Conservation (phyloP, 78 protist species). For the Creolimax fragrantissima region DNA sequence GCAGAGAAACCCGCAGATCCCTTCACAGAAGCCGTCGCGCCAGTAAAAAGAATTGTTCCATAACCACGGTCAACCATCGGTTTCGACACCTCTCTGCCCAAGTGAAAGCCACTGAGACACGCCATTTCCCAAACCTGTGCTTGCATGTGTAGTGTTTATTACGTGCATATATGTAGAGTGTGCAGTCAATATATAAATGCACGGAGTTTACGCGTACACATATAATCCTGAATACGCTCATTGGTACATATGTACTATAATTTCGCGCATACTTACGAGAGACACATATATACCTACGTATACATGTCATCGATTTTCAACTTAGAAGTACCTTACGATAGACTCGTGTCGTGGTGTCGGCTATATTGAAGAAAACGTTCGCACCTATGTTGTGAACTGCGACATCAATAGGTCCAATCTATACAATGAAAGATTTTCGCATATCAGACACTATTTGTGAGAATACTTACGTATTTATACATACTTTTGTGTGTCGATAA, state of each 20-base stretch:
- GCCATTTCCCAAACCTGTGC: conserved; percentile 29
- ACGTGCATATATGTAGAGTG: neutral
- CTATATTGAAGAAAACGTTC: neutral
- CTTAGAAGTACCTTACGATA: neutral
- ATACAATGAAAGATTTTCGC: too few species aligned
- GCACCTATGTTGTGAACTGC: conserved; percentile 27
- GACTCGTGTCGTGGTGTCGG: neutral
- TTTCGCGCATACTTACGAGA: too few species aligned
- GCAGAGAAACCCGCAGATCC: neutral
- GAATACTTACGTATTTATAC: too few species aligned
- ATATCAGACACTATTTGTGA: too few species aligned
- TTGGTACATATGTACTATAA: neutral
- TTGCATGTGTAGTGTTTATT: neutral
- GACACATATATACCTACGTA: too few species aligned
- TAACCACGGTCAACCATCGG: neutral
- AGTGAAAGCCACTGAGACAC: conserved; percentile 7
- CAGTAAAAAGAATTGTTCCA: conserved; percentile 15
- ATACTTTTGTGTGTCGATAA: too few species aligned
- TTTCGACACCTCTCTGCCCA: neutral
- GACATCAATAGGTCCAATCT: conserved; percentile 17
- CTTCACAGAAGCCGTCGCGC: conserved; percentile 15
- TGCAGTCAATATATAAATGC: too few species aligned
- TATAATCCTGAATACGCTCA: neutral
- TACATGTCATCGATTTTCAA: too few species aligned
- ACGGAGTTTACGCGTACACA: neutral